Conservation (phyloP, 805 yeast species). For the Ogataea paradorogensis region DNA sequence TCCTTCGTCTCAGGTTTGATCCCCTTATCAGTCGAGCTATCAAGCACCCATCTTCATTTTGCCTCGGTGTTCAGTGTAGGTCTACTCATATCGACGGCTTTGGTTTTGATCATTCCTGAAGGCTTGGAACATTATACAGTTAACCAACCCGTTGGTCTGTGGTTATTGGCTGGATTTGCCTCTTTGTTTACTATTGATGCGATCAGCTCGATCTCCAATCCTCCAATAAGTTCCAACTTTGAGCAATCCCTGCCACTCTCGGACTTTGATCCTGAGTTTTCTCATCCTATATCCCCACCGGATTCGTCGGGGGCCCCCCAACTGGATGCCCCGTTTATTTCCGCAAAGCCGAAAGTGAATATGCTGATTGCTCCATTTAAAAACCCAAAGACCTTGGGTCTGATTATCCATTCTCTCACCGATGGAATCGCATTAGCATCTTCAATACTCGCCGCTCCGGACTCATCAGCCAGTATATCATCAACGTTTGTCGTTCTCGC, state of each 20-base stretch:
- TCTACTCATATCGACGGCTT: slow-evolving; percentile 56
- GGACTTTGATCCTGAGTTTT: background rate
- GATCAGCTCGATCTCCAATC: slow-evolving; percentile 12
- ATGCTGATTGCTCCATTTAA: slow-evolving; percentile 32
- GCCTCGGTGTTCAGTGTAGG: slow-evolving; percentile 58
- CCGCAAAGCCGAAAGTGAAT: slow-evolving; percentile 8
- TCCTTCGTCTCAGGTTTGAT: slow-evolving; percentile 30
- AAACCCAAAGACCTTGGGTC: slow-evolving; percentile 55
- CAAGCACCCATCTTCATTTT: slow-evolving; percentile 31
- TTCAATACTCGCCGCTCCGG: slow-evolving; percentile 35
- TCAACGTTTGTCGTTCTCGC: slow-evolving; percentile 50
- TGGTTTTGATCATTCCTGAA: slow-evolving; percentile 63
- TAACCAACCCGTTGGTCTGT: slow-evolving; percentile 40
- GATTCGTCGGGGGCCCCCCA: background rate
- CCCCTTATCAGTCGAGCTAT: slow-evolving; percentile 25
- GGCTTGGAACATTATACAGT: slow-evolving; percentile 44
- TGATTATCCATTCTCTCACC: slow-evolving; percentile 62
- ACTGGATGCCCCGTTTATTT: background rate
- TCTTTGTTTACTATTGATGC: slow-evolving; percentile 51
- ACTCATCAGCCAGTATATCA: slow-evolving; percentile 10
- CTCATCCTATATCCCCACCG: slow-evolving; percentile 4
- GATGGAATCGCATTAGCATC: slow-evolving; percentile 77
- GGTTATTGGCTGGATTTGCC: slow-evolving; percentile 52
- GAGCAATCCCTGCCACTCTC: slow-evolving; percentile 5
- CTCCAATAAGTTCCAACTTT: background rate